These are phyloP conservation scores for Saprolegnia parasitica DNA, from an alignment of 352 stramenopile species.

Conservation along the genomic window DNA sequence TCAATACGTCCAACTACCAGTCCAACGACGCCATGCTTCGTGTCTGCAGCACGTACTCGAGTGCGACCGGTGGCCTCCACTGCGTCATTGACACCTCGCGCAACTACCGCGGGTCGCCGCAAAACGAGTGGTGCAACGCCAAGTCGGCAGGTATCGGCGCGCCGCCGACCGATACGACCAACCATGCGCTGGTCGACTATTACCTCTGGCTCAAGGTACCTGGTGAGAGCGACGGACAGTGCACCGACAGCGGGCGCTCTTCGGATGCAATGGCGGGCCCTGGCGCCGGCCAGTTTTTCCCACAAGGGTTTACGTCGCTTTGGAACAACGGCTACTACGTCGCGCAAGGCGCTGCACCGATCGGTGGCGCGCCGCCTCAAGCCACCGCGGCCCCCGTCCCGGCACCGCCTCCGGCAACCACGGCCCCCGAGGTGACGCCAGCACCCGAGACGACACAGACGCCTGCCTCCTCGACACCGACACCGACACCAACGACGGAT, in stretches of 20 bases:
- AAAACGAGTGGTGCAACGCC: conserved; percentile 64
- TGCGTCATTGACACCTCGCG: conserved; percentile 62
- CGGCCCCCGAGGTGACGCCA: background rate
- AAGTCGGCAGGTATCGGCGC: conserved; percentile 45
- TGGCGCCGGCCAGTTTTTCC: conserved; percentile 43
- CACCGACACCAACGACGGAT: no score
- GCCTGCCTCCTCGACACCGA: no score
- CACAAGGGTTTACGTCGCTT: conserved; percentile 41
- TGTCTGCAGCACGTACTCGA: conserved; percentile 41
- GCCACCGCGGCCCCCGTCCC: background rate
- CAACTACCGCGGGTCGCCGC: conserved; percentile 40
- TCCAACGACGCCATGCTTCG: conserved; percentile 44
- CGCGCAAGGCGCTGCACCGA: conserved; percentile 39
- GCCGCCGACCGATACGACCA: conserved; percentile 43
- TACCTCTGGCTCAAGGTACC: conserved; percentile 60
- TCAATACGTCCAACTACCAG: conserved; percentile 74
- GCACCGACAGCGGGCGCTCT: conserved; percentile 28
- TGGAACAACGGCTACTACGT: conserved; percentile 45
- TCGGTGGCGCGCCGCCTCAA: background rate
- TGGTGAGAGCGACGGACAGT: conserved; percentile 59
- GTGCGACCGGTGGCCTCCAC: background rate
- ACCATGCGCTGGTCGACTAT: conserved; percentile 49
- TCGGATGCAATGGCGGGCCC: conserved; percentile 38
- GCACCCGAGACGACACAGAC: no score
- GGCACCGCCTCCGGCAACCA: background rate